Evolutionary conservation across 345 rosid species (phyloP).

Genomic region (Gossypium ekmanianum): DNA sequence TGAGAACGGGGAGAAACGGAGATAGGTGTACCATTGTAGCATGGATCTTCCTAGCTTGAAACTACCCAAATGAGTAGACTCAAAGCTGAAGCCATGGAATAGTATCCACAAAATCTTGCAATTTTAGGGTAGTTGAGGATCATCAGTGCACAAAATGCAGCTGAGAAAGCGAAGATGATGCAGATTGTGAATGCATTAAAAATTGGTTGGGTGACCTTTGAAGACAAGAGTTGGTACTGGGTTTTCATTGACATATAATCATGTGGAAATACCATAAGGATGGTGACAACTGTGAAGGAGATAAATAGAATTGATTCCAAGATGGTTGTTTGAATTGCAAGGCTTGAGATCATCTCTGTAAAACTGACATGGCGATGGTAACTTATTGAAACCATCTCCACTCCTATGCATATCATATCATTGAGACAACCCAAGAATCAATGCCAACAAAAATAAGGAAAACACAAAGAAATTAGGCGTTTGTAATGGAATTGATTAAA

Average conservation of each 20-base stretch:
- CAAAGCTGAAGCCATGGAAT: conserved; percentile 1
- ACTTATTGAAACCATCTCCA: neutral
- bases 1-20: too few relatives aligned
- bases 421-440: neutral
- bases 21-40: too few relatives aligned
- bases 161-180: conserved; percentile 15
- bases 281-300: neutral
- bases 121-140: neutral
- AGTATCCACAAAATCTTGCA: conserved; percentile 7
- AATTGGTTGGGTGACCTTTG: neutral
- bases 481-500: neutral
- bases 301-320: conserved; percentile 8
- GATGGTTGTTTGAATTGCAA: neutral
- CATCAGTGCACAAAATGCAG: conserved; percentile 12
- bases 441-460: neutral
- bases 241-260: conserved; percentile 11
- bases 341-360: neutral
- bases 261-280: neutral
- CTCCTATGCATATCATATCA: neutral
- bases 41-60: neutral
- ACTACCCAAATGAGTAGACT: neutral
- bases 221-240: conserved; percentile 15
- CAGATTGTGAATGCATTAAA: conserved; percentile 6
- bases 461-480: neutral
- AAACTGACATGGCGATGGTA: neutral